Evolutionary conservation across 2,329 filamentous ascomycete species (phyloP), one percentile per base, ranked within the genome.

Genomic region (Trichophyton mentagrophytes): DNA sequence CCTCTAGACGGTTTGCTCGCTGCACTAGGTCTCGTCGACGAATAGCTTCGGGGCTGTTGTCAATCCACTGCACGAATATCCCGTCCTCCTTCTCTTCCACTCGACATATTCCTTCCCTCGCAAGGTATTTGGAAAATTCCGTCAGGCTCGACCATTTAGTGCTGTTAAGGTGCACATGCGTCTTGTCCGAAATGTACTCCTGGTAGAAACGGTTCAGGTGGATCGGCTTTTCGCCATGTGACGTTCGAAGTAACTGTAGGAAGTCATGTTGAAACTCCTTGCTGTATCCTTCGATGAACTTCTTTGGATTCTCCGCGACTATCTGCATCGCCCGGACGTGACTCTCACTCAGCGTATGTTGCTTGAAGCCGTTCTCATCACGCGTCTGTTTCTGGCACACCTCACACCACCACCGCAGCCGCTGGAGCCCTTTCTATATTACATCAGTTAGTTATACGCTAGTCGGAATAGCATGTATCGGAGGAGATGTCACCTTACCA

Each of bases 131-230:
- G 13, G 88, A 89, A 70, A 96, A 95, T 67, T 97, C 90, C 2
- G 90, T 92, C 67, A 99, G 76, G 38, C 84, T 89, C 3, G 86
- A 83, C 90, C 90, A 97, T 68, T 87, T 86, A 0, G 93, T 97
- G 6, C 90, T 80, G 73, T 96, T 96, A 88, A 97, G 90, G 71
- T 97, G 93, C 7, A 93, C 78, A 71, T 97, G 92, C 68, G 90
- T 82, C 72, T 91, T 90, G 66, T 92, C 87, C 15, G 84, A 81
- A 66, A 97, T 96, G 68, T 95, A 93, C 69, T 91, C 86, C 71
- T 97, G 90, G 17, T 47, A 59, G 17, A 59, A 47, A n/a, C 25
- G 42, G 40, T 59, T 59, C 22, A 59, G 38, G n/a, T 59, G 27
- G 22, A 59, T 36, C 38, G 57, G 17, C 40, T 59, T 47, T 20